Base-by-base conservation (phyloP, 2,329 filamentous ascomycete species). In the Trichoderma asperellum region DNA sequence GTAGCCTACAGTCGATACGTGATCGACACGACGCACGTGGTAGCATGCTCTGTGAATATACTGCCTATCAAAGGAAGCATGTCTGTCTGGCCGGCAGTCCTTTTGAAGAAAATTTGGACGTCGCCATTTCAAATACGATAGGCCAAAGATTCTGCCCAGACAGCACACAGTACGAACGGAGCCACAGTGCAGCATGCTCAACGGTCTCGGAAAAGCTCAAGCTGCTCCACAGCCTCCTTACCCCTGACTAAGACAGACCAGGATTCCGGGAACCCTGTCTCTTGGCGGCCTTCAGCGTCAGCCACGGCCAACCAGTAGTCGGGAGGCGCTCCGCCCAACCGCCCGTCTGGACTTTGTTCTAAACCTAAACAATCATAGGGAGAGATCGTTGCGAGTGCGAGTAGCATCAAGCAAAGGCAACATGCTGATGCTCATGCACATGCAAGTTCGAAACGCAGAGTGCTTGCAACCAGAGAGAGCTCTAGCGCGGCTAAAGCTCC, bases 211-310 rank as follows among this genome's bases (percentile, higher is more conserved):
- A 69, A 52, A 64, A 47, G 68, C 60, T 55, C 35, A 55, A 60
- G 40, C 34, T 21, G 61, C 61, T 49, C 43, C 68, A 64, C 56
- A 57, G 60, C 56, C 64, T 67, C 68, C 63, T 65, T 69, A 57
- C 70, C 73, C 73, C 73, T 70, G 68, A 70, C 60, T 69, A 59
- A 58, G 58, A 61, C 72, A 68, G 71, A 73, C 73, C 62, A 62
- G 71, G 72, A 68, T 57, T 43, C 52, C 52, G 49, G 35, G n/a
- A 47, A 47, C 69, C 71, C 71, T 68, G 70, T 68, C 55, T 43
- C 47, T 66, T 70, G 63, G 34, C 47, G 43, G 53, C 58, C 52
- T 58, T 67, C 62, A 58, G 68, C 61, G 62, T 60, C 58, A 29
- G 62, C 61, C 40, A 59, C 59, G 47, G 68, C 70, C 64, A 72